phyloP scores from a whole-genome alignment of 371 early-diverging fungal species.

The Apophysomyces variabilis region DNA sequence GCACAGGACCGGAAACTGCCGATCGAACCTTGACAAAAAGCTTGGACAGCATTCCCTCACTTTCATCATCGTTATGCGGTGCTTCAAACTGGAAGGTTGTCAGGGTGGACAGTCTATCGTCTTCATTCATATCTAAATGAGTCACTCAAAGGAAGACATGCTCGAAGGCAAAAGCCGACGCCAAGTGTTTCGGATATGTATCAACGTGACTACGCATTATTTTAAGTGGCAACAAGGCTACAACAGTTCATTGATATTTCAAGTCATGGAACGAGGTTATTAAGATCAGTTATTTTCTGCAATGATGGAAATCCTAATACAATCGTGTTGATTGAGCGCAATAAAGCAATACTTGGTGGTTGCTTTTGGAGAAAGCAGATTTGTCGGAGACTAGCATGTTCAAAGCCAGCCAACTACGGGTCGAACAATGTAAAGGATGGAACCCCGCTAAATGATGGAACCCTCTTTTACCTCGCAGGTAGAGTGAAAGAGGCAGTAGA shows the following conservation, averaged over 20 bases:
- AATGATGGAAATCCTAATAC: neutral
- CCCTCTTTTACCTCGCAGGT: constrained; percentile 20
- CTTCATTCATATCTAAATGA: constrained; percentile 20
- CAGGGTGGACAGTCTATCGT: constrained; percentile 34
- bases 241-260: too few relatives aligned
- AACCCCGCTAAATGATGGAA: constrained; percentile 7
- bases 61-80: constrained; percentile 39
- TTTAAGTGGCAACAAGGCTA: too few relatives aligned
- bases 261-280: too few relatives aligned
- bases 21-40: constrained; percentile 59
- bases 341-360: neutral
- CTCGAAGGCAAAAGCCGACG: constrained; percentile 6
- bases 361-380: neutral
- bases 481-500: neutral
- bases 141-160: constrained; percentile 6
- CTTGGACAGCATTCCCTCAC: constrained; percentile 60
- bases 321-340: neutral
- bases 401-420: constrained; percentile 11
- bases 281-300: too few relatives aligned
- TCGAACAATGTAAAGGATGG: neutral
- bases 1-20: constrained; percentile 44
- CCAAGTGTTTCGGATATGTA: constrained; percentile 6
- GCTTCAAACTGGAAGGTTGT: constrained; percentile 53
- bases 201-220: neutral
- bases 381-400: constrained; percentile 5